A percentile compares a stretch with the other conserved stretches of the same genome.
Evolutionary conservation across 495 filamentous ascomycete species (phyloP).

Genomic region (Daldinia caldariorum): DNA sequence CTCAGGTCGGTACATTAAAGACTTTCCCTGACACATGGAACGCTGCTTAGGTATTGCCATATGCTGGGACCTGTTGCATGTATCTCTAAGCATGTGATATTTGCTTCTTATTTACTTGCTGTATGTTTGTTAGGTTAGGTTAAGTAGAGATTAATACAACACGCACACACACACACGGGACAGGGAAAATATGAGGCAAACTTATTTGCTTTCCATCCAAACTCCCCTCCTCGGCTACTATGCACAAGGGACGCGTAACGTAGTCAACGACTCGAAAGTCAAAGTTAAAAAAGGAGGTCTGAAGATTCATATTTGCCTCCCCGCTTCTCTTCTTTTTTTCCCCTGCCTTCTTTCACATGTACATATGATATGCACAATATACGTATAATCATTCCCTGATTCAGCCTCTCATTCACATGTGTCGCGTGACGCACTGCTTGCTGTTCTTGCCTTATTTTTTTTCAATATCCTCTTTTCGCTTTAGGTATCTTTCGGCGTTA

Average conservation of each 20-base stretch:
- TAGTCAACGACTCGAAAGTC: slow-evolving; percentile 30
- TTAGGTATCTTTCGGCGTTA: slow-evolving; percentile 32
- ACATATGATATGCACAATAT: too few relatives aligned
- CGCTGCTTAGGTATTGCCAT: too few relatives aligned
- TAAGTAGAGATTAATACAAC: slow-evolving; percentile 2
- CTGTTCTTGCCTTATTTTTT: background rate
- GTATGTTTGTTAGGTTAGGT: slow-evolving; percentile 33
- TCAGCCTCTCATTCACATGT: background rate
- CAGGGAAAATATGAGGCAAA: slow-evolving; percentile 28
- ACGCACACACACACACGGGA: background rate
- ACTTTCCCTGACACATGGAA: slow-evolving; percentile 42
- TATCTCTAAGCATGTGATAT: slow-evolving; percentile 31
- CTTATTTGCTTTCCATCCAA: slow-evolving; percentile 29
- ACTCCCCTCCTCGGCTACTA: slow-evolving; percentile 6
- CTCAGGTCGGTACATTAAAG: slow-evolving; percentile 30
- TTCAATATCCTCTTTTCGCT: slow-evolving; percentile 1
- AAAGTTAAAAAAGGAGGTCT: slow-evolving; percentile 14
- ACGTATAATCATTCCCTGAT: too few relatives aligned
- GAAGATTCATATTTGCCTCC: slow-evolving; percentile 8
- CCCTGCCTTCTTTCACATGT: too few relatives aligned
- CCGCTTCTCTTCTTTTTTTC: background rate
- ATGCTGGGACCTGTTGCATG: too few relatives aligned
- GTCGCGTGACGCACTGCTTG: background rate
- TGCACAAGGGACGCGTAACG: slow-evolving; percentile 39
- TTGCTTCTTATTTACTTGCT: background rate